These are phyloP conservation scores for Hypoxylon cercidicola DNA, from an alignment of 495 filamentous ascomycete genomes.

Conservation along the genomic window DNA sequence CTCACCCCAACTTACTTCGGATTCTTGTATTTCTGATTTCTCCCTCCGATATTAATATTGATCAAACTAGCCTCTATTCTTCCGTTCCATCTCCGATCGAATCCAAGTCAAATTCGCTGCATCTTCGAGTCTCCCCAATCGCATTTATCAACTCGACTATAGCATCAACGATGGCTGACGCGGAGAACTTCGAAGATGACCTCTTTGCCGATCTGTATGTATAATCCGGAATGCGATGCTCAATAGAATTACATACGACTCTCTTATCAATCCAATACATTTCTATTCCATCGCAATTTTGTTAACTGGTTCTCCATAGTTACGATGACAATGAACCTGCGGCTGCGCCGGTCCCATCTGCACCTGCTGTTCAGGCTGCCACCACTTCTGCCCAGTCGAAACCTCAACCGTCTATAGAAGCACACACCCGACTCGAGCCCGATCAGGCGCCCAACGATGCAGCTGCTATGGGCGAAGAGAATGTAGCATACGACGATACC, in stretches of 20 bases:
- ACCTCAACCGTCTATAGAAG: slow-evolving; percentile 25
- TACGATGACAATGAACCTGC: slow-evolving; percentile 85
- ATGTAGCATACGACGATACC: slow-evolving; percentile 62
- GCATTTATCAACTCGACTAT: slow-evolving; percentile 12
- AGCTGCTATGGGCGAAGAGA: slow-evolving; percentile 49
- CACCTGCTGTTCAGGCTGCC: slow-evolving; percentile 20
- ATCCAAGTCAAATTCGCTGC: slow-evolving; percentile 28
- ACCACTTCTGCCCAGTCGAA: slow-evolving; percentile 23
- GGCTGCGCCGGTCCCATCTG: slow-evolving; percentile 51
- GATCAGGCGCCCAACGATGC: slow-evolving; percentile 31
- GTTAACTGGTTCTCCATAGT: slow-evolving; percentile 54
- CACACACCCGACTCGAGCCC: slow-evolving; percentile 24
- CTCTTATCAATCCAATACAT: not conserved
- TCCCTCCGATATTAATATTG: not conserved
- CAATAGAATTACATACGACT: not conserved
- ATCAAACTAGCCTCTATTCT: slow-evolving; percentile 21
- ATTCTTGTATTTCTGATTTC: not conserved
- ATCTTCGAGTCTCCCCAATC: slow-evolving; percentile 16
- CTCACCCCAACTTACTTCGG: not conserved
- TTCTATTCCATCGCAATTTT: slow-evolving; percentile 8
- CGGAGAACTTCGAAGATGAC: slow-evolving; percentile 94
- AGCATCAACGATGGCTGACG: slow-evolving; percentile 74
- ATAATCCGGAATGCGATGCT: not conserved
- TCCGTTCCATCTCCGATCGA: slow-evolving; percentile 16
- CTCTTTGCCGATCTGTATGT: slow-evolving; percentile 98